phyloP scores from a whole-genome alignment of 495 filamentous ascomycete species.

The Podospora comata region DNA sequence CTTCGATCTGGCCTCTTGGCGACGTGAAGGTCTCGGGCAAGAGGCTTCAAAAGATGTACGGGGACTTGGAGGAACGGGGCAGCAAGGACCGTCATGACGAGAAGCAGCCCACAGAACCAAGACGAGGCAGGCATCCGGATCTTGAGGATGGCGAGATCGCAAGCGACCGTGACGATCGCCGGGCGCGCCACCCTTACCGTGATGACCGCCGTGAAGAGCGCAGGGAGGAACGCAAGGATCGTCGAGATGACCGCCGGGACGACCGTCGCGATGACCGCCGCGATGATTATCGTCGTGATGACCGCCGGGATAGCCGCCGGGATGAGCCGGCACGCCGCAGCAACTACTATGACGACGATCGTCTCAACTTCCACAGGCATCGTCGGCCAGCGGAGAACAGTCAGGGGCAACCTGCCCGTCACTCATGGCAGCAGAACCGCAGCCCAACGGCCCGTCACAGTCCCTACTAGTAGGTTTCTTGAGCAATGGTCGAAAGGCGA shows the following conservation, averaged over 20 bases:
- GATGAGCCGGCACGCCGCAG: constrained; percentile 33
- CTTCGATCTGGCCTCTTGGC: constrained; percentile 43
- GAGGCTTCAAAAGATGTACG: constrained; percentile 48
- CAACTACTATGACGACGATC: constrained; percentile 36
- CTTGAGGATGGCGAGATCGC: constrained; percentile 38
- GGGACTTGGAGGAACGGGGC: constrained; percentile 37
- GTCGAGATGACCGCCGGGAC: constrained; percentile 27
- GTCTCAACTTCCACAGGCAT: constrained; percentile 36
- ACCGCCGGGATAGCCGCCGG: constrained; percentile 30
- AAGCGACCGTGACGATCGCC: constrained; percentile 36
- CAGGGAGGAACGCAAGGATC: constrained; percentile 33
- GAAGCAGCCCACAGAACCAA: constrained; percentile 5
- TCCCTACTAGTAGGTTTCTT: not conserved
- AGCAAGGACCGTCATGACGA: constrained; percentile 18
- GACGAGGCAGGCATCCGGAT: constrained; percentile 24
- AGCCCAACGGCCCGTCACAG: constrained; percentile 24
- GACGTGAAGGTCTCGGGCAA: constrained; percentile 37
- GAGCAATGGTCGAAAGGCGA: not conserved
- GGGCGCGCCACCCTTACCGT: constrained; percentile 38
- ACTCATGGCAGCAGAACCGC: constrained; percentile 34
- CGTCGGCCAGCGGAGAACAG: constrained; percentile 27
- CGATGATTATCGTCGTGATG: constrained; percentile 18
- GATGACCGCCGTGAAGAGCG: constrained; percentile 33
- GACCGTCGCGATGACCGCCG: constrained; percentile 34
- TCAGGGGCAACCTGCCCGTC: constrained; percentile 25